A percentile compares a stretch with the other conserved stretches of the same genome.
Evolutionary conservation across 768 basidiomycete species (phyloP).

Genomic region (Boletus sp.): DNA sequence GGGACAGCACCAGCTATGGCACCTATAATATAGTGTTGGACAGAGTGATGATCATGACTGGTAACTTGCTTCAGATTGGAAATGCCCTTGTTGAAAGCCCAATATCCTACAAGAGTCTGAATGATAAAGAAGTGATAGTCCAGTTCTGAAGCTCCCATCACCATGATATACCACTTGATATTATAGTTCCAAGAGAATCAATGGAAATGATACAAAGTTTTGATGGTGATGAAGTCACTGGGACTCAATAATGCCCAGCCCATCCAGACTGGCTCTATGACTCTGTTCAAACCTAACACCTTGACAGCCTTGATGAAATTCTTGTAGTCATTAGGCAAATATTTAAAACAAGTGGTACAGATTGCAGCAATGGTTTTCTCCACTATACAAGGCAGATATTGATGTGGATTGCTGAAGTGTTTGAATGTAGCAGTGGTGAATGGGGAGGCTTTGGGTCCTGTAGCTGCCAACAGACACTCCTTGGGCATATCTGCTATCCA

Average conservation of each 20-base stretch:
- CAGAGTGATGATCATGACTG: no score
- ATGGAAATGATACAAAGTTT: no score
- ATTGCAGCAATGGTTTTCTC: constrained; percentile 23
- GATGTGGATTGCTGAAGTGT: constrained; percentile 8
- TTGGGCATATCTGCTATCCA: constrained; percentile 23
- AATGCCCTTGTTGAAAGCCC: no score
- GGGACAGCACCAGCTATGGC: no score
- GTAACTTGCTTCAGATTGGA: no score
- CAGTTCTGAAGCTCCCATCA: no score
- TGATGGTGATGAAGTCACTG: constrained; percentile 32
- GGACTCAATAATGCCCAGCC: constrained; percentile 36
- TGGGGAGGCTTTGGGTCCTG: no score
- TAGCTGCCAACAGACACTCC: neutral
- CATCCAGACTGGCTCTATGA: constrained; percentile 22
- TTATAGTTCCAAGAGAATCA: no score
- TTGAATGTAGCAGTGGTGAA: no score
- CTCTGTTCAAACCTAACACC: neutral
- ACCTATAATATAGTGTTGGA: no score
- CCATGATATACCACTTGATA: neutral
- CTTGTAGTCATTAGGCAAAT: constrained; percentile 1
- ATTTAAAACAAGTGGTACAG: neutral
- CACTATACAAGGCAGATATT: constrained; percentile 25
- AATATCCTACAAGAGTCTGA: no score
- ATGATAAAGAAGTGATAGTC: no score
- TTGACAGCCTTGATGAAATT: neutral